phyloP scores from a whole-genome alignment of 169 alveolate species.

The Cryptosporidium sp. region DNA sequence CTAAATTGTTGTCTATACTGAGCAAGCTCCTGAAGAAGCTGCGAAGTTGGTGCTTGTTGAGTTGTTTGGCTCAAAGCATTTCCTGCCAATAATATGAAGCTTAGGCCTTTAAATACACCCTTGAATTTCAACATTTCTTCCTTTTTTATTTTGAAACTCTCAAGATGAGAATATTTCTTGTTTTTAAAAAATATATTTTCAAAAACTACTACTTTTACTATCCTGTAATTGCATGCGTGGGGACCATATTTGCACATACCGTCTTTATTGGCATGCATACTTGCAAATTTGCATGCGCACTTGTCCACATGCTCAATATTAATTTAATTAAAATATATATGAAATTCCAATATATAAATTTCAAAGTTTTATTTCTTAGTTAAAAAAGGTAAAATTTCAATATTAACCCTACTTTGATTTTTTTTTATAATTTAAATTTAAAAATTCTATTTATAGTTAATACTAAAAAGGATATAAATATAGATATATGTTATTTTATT shows the following conservation, averaged over 20 bases:
- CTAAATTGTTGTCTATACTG: constrained; percentile 87
- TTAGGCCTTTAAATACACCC: constrained; percentile 31
- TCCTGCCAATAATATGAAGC: constrained; percentile 23
- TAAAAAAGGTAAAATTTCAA: too few relatives aligned
- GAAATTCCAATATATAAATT: not conserved
- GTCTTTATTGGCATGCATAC: constrained; percentile 53
- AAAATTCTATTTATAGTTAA: not conserved
- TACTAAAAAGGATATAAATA: too few relatives aligned
- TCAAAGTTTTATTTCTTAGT: not conserved
- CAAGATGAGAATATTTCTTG: constrained; percentile 38
- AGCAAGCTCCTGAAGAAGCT: constrained; percentile 81
- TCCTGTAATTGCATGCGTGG: constrained; percentile 33
- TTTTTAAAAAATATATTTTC: constrained; percentile 21
- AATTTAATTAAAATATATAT: not conserved
- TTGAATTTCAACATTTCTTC: constrained; percentile 53
- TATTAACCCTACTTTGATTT: not conserved
- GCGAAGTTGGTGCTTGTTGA: constrained; percentile 69
- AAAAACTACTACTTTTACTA: not conserved
- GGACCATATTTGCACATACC: constrained; percentile 44
- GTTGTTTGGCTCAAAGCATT: constrained; percentile 57
- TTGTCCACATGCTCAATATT: constrained; percentile 26
- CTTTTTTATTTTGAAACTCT: constrained; percentile 16
- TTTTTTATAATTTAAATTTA: too few relatives aligned
- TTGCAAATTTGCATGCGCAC: constrained; percentile 56
- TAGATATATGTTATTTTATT: not conserved